Evolutionary conservation across 2,329 filamentous ascomycete genomes (phyloP), one percentile per base, ranked within the genome.

Genomic region (Penicillium sclerotigenum): DNA sequence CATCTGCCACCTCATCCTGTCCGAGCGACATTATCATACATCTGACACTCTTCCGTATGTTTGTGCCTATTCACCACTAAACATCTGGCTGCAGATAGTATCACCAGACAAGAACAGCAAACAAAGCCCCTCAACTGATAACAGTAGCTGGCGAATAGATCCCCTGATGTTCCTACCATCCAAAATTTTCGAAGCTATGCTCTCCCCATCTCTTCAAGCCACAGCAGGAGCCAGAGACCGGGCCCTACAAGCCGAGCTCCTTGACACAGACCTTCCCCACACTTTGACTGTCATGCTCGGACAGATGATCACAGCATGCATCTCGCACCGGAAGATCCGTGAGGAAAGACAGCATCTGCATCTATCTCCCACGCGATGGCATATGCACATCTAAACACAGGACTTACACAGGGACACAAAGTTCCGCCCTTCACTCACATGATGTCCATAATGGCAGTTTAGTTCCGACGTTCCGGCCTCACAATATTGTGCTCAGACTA

Each of bases 11-110:
- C 50, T 47, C 47, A 52, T 33, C 46, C 29, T 49, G 49, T 51
- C 52, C 52, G 49, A 60, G 61, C 56, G 54, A 62, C 40, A 54
- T 53, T 43, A 47, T 48, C 29, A 36, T 40, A 36, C 24, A 40
- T 37, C 36, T 28, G 29, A 29, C 22, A 42, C 11, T 14, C 29
- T 24, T 41, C 20, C 42, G 18, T n/a, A 16, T 41, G n/a, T 13
- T 16, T n/a, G 34, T 47, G n/a, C 20, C 18, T 33, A 18, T 4
- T 4, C 31, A 22, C 36, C 20, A 40, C 36, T 11, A 22, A 40
- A 36, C 36, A 42, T 22, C 52, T 54, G 45, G 50, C 36, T 40
- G 34, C 14, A 24, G 10, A 24, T 16, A 24, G 24, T 28, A 41
- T 54, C 52, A 50, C 31, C 6, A 54, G 52, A 50, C 45, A 49